Evolutionary conservation across 176 grass and related monocot species (phyloP).

Genomic region (Carex parvula): DNA sequence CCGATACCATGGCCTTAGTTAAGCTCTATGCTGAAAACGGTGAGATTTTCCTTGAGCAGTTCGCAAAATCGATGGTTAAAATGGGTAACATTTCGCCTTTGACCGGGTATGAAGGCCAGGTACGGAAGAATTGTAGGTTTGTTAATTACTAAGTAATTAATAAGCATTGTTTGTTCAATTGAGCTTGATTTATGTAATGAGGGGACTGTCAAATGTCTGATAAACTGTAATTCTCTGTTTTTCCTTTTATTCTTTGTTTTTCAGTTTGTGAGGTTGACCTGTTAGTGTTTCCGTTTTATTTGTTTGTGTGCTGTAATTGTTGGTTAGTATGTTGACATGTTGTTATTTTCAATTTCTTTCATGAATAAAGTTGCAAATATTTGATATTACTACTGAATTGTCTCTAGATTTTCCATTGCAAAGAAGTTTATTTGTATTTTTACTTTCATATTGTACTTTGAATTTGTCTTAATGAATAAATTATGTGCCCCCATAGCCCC

Average conservation of each 20-base stretch:
- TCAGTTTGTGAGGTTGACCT: neutral
- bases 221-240: neutral
- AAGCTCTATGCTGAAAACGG: constrained; percentile 28
- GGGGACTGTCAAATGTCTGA: neutral
- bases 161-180: neutral
- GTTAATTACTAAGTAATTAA: constrained; percentile 33
- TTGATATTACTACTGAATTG: neutral
- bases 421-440: neutral
- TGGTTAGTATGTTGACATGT: too few relatives aligned
- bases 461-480: neutral
- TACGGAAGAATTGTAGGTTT: constrained; percentile 40
- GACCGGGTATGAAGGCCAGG: constrained; percentile 22
- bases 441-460: neutral
- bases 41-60: constrained; percentile 32
- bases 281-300: neutral
- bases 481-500: neutral
- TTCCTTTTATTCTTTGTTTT: neutral
- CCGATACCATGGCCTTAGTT: constrained; percentile 26
- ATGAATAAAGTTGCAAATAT: constrained; percentile 9
- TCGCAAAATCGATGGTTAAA: constrained; percentile 44
- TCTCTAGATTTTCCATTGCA: neutral
- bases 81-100: constrained; percentile 43
- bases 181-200: neutral
- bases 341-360: neutral
- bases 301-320: neutral